Percentiles rank a stretch among this genome's conserved stretches.
Conservation (phyloP, 2,329 filamentous ascomycete species). For the Tolypocladium amazonense region DNA sequence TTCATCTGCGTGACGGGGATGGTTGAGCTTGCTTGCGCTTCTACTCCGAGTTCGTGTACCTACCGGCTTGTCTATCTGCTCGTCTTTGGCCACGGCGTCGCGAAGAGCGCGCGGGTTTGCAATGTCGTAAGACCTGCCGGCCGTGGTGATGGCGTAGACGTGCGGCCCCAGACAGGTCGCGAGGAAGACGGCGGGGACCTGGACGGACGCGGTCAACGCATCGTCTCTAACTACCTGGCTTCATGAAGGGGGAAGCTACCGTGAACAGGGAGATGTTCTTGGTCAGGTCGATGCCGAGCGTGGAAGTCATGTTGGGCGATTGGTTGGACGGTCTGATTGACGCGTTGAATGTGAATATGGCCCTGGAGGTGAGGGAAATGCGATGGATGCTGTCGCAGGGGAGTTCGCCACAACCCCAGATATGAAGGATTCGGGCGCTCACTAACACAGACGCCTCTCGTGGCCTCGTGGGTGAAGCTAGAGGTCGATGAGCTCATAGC, state of each 20-base stretch:
- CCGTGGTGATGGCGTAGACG: slow-evolving; percentile 16
- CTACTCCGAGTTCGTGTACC: background rate
- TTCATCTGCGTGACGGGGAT: slow-evolving; percentile 27
- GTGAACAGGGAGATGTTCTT: slow-evolving; percentile 23
- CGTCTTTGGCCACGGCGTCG: slow-evolving; percentile 18
- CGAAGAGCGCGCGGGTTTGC: slow-evolving; percentile 26
- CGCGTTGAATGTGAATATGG: background rate
- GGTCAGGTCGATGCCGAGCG: slow-evolving; percentile 22
- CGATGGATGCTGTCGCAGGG: background rate
- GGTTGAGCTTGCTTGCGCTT: background rate
- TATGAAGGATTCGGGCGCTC: background rate
- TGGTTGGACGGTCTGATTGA: background rate
- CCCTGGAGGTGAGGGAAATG: background rate
- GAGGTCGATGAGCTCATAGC: background rate
- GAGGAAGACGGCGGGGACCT: slow-evolving; percentile 30
- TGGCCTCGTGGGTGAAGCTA: background rate
- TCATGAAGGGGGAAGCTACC: background rate
- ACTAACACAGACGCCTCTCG: background rate
- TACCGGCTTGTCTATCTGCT: slow-evolving; percentile 18
- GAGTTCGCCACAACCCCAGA: background rate
- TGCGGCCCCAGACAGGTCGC: slow-evolving; percentile 24
- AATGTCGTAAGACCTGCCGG: slow-evolving; percentile 24
- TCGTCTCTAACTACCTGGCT: too few species aligned
- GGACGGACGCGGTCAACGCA: background rate
- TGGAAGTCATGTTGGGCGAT: slow-evolving; percentile 15